Evolutionary conservation across 495 filamentous ascomycete species (phyloP).

Genomic region (Penicillium turbatum): DNA sequence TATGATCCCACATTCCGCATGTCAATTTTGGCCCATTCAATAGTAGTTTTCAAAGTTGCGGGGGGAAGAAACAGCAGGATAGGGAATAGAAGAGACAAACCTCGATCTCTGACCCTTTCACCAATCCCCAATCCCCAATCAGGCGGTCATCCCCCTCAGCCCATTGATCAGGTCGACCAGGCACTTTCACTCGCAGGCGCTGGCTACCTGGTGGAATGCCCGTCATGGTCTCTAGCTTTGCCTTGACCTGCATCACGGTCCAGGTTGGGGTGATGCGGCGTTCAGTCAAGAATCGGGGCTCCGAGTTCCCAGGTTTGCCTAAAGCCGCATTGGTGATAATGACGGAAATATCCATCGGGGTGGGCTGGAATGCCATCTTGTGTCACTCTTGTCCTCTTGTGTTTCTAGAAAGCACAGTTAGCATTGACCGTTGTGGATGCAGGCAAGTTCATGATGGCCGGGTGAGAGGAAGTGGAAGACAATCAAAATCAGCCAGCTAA

Average conservation of each 20-base stretch:
- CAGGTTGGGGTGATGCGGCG: constrained; percentile 89
- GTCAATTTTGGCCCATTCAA: no score
- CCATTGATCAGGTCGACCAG: constrained; percentile 38
- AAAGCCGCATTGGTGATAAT: constrained; percentile 73
- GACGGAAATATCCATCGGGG: constrained; percentile 77
- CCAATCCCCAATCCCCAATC: constrained; percentile 39
- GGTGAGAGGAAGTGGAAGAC: neutral
- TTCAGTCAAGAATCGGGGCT: constrained; percentile 74
- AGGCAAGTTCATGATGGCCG: neutral
- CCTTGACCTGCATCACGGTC: constrained; percentile 80
- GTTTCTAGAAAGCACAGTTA: neutral
- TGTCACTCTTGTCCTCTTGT: neutral
- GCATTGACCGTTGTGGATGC: neutral
- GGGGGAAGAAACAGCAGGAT: neutral
- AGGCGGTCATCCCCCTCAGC: constrained; percentile 32
- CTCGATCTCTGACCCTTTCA: constrained; percentile 43
- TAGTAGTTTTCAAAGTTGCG: neutral
- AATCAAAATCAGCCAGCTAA: neutral
- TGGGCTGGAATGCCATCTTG: constrained; percentile 45
- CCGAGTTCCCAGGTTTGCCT: constrained; percentile 60
- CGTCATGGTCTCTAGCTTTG: constrained; percentile 89
- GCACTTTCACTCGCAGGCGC: constrained; percentile 50
- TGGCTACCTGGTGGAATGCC: constrained; percentile 82
- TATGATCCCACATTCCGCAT: neutral
- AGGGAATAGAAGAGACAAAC: constrained; percentile 24